phyloP scores from a whole-genome alignment of 2,329 filamentous ascomycete species.

The Talaromyces sp. region DNA sequence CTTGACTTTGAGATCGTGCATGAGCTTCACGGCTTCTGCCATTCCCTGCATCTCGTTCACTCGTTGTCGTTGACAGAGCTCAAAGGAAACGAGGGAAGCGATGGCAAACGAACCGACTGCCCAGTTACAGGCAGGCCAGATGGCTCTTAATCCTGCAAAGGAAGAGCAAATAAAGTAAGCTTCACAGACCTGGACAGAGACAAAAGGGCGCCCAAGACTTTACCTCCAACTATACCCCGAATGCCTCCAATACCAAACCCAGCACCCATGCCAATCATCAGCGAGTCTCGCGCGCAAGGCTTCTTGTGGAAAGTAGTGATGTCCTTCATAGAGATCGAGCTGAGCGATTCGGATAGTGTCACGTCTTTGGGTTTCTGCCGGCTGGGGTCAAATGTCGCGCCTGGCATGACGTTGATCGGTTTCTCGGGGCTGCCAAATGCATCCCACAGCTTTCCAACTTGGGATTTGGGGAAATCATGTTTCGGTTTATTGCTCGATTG shows the following conservation, averaged over 20 bases:
- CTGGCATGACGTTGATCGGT: slow-evolving; percentile 52
- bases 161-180: slow-evolving; percentile 9
- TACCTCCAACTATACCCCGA: slow-evolving; percentile 71
- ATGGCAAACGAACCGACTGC: slow-evolving; percentile 72
- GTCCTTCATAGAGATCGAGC: slow-evolving; percentile 50
- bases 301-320: slow-evolving; percentile 62
- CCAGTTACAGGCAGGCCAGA: slow-evolving; percentile 73
- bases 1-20: slow-evolving; percentile 66
- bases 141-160: slow-evolving; percentile 42
- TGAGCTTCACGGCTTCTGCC: slow-evolving; percentile 77
- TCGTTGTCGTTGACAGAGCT: slow-evolving; percentile 75
- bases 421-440: slow-evolving; percentile 44
- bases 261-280: slow-evolving; percentile 75
- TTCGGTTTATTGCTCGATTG: slow-evolving; percentile 28
- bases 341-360: slow-evolving; percentile 36
- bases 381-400: slow-evolving; percentile 54
- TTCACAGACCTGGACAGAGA: neutral
- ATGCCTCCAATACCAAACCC: slow-evolving; percentile 72
- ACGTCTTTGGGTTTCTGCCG: slow-evolving; percentile 49
- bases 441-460: slow-evolving; percentile 45
- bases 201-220: slow-evolving; percentile 20
- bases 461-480: slow-evolving; percentile 39
- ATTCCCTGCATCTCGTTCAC: slow-evolving; percentile 74
- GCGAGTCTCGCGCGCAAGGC: slow-evolving; percentile 77
- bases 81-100: slow-evolving; percentile 67